phyloP scores from a whole-genome alignment of 2,329 filamentous ascomycete genomes.

The Phialophora chinensis region DNA sequence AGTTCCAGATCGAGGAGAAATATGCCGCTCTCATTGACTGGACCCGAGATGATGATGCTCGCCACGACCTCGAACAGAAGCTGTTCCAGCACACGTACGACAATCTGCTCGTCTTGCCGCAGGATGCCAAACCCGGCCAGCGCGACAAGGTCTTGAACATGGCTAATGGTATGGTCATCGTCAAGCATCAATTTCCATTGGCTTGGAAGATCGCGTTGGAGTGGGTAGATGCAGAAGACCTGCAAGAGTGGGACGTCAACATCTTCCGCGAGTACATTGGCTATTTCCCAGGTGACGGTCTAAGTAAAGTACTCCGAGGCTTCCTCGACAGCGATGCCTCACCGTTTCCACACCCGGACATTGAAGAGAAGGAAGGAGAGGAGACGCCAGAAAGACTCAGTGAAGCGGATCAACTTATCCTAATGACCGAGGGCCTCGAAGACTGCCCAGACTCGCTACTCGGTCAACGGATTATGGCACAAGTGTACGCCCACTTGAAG shows the following conservation, averaged over 20 bases:
- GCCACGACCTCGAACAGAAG: slow-evolving; percentile 88
- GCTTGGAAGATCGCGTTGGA: slow-evolving; percentile 92
- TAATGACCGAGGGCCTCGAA: slow-evolving; percentile 77
- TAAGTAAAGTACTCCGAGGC: slow-evolving; percentile 79
- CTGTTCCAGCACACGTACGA: slow-evolving; percentile 82
- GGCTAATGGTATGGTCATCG: slow-evolving; percentile 92
- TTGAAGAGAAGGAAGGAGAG: slow-evolving; percentile 51
- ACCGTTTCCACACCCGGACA: slow-evolving; percentile 66
- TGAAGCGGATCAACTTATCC: slow-evolving; percentile 77
- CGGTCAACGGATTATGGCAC: slow-evolving; percentile 79
- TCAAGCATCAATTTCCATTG: slow-evolving; percentile 85
- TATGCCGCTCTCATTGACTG: slow-evolving; percentile 89
- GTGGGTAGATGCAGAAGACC: slow-evolving; percentile 79
- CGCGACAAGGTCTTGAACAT: slow-evolving; percentile 74
- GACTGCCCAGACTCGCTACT: slow-evolving; percentile 72
- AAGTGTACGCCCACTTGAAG: slow-evolving; percentile 83
- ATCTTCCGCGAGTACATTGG: slow-evolving; percentile 80
- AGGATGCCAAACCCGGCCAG: slow-evolving; percentile 72
- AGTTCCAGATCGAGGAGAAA: slow-evolving; percentile 77
- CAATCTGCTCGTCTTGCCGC: slow-evolving; percentile 70
- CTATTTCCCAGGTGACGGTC: slow-evolving; percentile 82
- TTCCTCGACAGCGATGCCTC: slow-evolving; percentile 84
- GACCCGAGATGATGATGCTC: slow-evolving; percentile 82
- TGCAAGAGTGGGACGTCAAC: slow-evolving; percentile 77
- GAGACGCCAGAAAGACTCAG: slow-evolving; percentile 63